Evolutionary conservation across 495 filamentous ascomycete species (phyloP).

Genomic region (Achaetomiella virescens): DNA sequence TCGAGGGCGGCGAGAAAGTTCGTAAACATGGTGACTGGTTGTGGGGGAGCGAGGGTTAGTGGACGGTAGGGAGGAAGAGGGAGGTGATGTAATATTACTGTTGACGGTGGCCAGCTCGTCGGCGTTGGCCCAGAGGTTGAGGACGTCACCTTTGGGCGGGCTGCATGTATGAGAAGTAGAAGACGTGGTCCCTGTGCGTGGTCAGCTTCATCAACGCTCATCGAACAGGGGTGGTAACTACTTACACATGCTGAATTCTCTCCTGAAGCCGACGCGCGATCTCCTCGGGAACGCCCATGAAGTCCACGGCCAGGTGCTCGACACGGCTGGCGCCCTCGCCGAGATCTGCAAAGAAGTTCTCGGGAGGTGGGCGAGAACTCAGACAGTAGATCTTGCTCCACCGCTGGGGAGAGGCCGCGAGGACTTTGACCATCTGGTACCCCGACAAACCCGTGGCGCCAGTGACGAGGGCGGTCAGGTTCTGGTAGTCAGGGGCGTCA

Average conservation of each 20-base stretch:
- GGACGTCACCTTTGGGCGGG: constrained; percentile 30
- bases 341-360: constrained; percentile 19
- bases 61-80: background rate
- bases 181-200: constrained; percentile 40
- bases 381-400: constrained; percentile 51
- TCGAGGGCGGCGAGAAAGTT: constrained; percentile 44
- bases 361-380: constrained; percentile 37
- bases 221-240: constrained; percentile 5
- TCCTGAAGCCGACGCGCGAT: constrained; percentile 33
- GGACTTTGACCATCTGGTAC: constrained; percentile 41
- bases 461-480: constrained; percentile 47
- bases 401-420: constrained; percentile 34
- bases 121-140: constrained; percentile 39
- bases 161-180: constrained; percentile 53
- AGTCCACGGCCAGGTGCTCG: constrained; percentile 44
- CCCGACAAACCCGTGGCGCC: constrained; percentile 50
- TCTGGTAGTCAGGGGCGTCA: constrained; percentile 16
- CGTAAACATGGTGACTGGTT: constrained; percentile 30
- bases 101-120: constrained; percentile 42
- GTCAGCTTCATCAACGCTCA: constrained; percentile 6
- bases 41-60: constrained; percentile 15
- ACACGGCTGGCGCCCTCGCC: constrained; percentile 24
- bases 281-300: constrained; percentile 36
- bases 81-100: constrained; percentile 15
- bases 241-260: constrained; percentile 18